Evolutionary conservation across 345 rosid genomes (phyloP), one percentile per base, ranked within the genome.

Genomic region (Hypericum androsaemum): DNA sequence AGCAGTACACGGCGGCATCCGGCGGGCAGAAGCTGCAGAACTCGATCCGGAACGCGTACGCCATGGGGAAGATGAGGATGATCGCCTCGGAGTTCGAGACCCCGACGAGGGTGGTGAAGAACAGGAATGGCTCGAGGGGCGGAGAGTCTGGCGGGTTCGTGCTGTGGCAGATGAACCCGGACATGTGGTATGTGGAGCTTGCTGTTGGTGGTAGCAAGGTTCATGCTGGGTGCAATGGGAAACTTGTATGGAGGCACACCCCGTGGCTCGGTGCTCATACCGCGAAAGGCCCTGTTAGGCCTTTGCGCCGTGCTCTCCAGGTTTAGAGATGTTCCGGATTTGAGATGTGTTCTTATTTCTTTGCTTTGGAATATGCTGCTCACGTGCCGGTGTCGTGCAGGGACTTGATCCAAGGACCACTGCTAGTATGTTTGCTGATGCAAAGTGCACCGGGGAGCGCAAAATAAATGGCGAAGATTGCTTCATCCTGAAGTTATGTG

Each of bases 101-200:
- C 0, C 79, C 96, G 3, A 75, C 82, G 0, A 84, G 63, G 71
- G 88, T 84, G 0, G 80, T 88, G 47, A 82, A 74, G 80, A 84
- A 78, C 44, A 70, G 84, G 11, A 78, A 72, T 53, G 71, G 76
- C 44, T 66, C 87, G 0, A 70, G 80, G 45, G 61, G 65, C 59
- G 77, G 78, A 3, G 94, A 88, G 64, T 67, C 84, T 0, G 96
- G 96, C 13, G 89, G 96, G 6, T 88, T 88, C 48, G 96, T 88
- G 53, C 94, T 88, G 10, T 88, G 96, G 96, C 94, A 88, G 74
- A 88, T 88, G 96, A 69, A 84, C 74, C 96, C 96, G 7, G 96
- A 84, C 50, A 84, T 81, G 89, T 88, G 96, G 96, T 88, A 88
- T 61, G 96, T 88, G 41, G 96, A 84, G 63, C 84, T 84, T 59